phyloP scores from a whole-genome alignment of 345 rosid genomes.

The Populus tremula region DNA sequence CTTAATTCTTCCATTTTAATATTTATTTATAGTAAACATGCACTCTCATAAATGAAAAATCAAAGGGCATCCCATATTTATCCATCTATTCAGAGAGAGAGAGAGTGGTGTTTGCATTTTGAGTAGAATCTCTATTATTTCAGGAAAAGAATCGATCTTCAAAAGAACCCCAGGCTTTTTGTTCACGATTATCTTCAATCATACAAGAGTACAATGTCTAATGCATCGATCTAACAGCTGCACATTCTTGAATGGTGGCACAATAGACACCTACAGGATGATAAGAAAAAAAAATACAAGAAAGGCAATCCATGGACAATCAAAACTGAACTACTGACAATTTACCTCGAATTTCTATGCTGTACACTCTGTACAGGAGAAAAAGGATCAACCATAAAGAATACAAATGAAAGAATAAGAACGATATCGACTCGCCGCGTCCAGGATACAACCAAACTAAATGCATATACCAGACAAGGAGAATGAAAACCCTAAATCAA shows the following conservation, averaged over 20 bases:
- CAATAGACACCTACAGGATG: neutral
- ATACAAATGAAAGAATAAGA: conserved; percentile 34
- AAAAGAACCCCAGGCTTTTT: too few relatives aligned
- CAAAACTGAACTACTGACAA: neutral
- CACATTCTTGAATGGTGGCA: neutral
- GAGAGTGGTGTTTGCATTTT: too few relatives aligned
- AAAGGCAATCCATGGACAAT: neutral
- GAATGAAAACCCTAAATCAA: conserved; percentile 14
- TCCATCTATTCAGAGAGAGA: too few relatives aligned
- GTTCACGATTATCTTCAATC: too few relatives aligned
- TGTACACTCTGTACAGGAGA: conserved; percentile 29
- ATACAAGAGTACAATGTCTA: neutral
- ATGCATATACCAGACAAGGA: neutral
- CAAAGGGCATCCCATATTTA: too few relatives aligned
- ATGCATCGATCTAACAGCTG: neutral
- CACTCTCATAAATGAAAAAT: too few relatives aligned
- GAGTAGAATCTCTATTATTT: too few relatives aligned
- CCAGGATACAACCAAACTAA: conserved; percentile 11
- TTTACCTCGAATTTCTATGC: conserved; percentile 1
- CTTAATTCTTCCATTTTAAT: too few relatives aligned
- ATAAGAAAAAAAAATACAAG: too few relatives aligned
- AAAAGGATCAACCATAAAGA: neutral
- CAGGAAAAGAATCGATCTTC: too few relatives aligned
- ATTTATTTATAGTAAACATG: too few relatives aligned
- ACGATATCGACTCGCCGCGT: conserved; percentile 19